These are phyloP conservation scores for Globisporangium sylvaticum DNA, from an alignment of 352 stramenopile species.

Conservation along the genomic window DNA sequence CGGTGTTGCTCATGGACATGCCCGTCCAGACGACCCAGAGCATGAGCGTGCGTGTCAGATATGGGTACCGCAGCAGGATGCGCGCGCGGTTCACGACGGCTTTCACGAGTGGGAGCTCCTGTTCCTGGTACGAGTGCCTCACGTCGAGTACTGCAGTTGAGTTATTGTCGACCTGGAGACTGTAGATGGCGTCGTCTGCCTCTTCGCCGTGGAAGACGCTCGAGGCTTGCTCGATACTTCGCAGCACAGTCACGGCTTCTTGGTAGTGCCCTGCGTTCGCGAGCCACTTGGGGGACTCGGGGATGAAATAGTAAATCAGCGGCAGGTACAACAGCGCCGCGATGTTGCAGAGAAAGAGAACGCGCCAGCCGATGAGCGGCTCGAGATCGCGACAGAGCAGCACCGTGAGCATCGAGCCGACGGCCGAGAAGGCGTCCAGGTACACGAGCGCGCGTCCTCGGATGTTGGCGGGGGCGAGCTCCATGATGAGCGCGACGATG, in stretches of 20 bases:
- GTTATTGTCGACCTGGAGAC: too few relatives aligned
- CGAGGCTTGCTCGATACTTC: neutral
- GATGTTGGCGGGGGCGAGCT: neutral
- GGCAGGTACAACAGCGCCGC: neutral
- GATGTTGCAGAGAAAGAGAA: neutral
- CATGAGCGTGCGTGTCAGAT: conserved; percentile 4
- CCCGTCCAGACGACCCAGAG: conserved; percentile 7
- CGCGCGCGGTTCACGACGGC: neutral
- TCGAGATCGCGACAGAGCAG: neutral
- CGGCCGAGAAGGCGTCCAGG: neutral
- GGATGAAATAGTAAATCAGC: neutral
- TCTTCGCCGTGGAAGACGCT: neutral
- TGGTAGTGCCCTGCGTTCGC: neutral
- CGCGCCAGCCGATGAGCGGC: conserved; percentile 2
- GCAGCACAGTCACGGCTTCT: neutral
- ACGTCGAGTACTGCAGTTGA: too few relatives aligned
- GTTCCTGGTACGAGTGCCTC: neutral
- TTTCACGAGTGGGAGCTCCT: neutral
- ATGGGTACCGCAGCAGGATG: conserved; percentile 1
- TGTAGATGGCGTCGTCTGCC: conserved; percentile 1
- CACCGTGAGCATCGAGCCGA: neutral
- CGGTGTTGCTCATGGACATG: neutral
- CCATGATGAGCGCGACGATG: conserved; percentile 4
- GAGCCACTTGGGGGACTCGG: conserved; percentile 7
- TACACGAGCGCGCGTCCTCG: conserved; percentile 2